A percentile compares a stretch with the other conserved stretches of the same genome.
Conservation (phyloP, 1,139 yeast genomes). For the Saccharomyces hybrid region DNA sequence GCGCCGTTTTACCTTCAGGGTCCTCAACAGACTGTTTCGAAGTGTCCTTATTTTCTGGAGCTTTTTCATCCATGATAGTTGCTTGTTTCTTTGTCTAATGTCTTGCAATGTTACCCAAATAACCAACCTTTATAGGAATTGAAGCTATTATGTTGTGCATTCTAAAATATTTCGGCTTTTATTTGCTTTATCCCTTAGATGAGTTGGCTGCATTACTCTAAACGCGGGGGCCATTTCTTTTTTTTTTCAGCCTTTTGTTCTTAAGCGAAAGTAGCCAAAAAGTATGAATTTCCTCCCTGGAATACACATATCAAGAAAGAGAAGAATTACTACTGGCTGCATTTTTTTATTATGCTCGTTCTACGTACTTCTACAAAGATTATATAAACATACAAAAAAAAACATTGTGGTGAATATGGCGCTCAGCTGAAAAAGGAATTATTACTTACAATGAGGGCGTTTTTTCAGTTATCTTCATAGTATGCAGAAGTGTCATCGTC, state of each 20-base stretch:
- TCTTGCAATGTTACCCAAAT: background rate
- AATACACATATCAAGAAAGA: too few relatives aligned
- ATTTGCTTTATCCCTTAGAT: background rate
- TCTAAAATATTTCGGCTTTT: background rate
- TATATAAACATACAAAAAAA: too few relatives aligned
- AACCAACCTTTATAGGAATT: background rate
- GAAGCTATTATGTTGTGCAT: background rate
- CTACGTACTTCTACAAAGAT: too few relatives aligned
- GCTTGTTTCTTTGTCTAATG: background rate
- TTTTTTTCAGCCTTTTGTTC: background rate
- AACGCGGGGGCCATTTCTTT: background rate
- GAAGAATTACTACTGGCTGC: too few relatives aligned
- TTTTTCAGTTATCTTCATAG: background rate
- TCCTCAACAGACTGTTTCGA: constrained; percentile 19
- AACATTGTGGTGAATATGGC: background rate
- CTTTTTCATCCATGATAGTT: background rate
- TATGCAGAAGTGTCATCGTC: constrained; percentile 25
- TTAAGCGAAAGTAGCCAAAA: too few relatives aligned
- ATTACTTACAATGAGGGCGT: background rate
- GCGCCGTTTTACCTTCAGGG: constrained; percentile 39
- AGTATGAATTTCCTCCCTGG: background rate
- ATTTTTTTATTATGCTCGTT: too few relatives aligned
- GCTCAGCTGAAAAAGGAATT: background rate
- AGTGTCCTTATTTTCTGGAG: background rate
- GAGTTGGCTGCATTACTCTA: background rate